Evolutionary conservation across 257 asterid genomes (phyloP).

Genomic region (Nicotiana obtusifolia): DNA sequence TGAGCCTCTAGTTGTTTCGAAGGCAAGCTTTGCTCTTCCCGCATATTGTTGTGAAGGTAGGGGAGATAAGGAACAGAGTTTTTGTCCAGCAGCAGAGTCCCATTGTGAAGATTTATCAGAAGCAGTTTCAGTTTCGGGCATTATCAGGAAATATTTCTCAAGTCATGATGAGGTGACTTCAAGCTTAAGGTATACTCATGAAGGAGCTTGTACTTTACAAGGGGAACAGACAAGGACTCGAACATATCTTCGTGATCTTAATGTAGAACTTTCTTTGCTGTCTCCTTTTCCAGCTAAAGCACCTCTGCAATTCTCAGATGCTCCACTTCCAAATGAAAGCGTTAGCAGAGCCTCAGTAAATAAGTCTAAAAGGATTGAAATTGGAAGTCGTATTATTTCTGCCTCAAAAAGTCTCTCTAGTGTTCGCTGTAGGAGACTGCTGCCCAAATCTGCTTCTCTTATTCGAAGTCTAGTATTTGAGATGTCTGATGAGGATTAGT

Average conservation of each 20-base stretch:
- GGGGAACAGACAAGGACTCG: slow-evolving; percentile 12
- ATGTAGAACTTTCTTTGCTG: neutral
- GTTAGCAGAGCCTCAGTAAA: slow-evolving; percentile 12
- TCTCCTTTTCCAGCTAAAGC: slow-evolving; percentile 12
- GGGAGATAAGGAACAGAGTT: neutral
- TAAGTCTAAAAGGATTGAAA: slow-evolving; percentile 22
- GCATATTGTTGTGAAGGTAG: slow-evolving; percentile 3
- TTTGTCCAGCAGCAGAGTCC: slow-evolving; percentile 16
- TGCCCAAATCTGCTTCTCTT: neutral
- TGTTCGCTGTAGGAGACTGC: neutral
- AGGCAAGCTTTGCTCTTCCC: slow-evolving; percentile 4
- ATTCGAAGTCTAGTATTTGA: slow-evolving; percentile 30
- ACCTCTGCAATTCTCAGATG: slow-evolving; percentile 1
- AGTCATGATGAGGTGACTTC: slow-evolving; percentile 48
- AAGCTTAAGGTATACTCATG: slow-evolving; percentile 6
- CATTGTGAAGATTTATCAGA: slow-evolving; percentile 35
- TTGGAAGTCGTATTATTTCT: slow-evolving; percentile 45
- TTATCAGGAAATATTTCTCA: slow-evolving; percentile 55
- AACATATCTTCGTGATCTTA: neutral
- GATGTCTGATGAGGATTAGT: slow-evolving; percentile 29
- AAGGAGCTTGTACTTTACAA: neutral
- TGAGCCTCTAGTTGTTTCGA: slow-evolving; percentile 1
- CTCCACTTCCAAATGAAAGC: neutral
- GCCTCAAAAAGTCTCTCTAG: slow-evolving; percentile 34
- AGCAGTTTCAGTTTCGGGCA: slow-evolving; percentile 48